Percentiles rank a stretch among this genome's conserved stretches.
Evolutionary conservation across 345 rosid species (phyloP).

Genomic region (Syzygium aqueum): DNA sequence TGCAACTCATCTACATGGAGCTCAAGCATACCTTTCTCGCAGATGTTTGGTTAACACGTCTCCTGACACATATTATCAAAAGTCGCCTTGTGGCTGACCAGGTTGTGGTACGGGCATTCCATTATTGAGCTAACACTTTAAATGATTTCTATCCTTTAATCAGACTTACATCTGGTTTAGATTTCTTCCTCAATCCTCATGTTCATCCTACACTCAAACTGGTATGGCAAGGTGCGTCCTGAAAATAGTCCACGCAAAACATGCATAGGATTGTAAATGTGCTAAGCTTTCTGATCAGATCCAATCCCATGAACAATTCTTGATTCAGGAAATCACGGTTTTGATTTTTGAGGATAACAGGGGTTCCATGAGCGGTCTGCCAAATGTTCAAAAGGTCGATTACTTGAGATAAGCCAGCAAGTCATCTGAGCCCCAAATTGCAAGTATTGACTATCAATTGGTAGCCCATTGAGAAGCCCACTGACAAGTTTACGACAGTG

Average conservation of each 20-base stretch:
- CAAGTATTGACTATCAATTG: not conserved
- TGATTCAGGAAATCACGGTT: not conserved
- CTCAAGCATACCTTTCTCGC: not conserved
- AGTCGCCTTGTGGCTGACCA: not conserved
- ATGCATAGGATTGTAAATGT: not conserved
- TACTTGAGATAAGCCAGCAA: not conserved
- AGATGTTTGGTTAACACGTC: not conserved
- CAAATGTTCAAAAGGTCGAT: not conserved
- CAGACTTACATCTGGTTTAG: not conserved
- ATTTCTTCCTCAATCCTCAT: not conserved
- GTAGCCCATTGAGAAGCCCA: not conserved
- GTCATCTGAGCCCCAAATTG: not conserved
- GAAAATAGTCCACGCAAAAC: not conserved
- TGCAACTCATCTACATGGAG: not conserved
- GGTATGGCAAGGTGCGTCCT: not conserved
- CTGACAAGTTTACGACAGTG: not conserved
- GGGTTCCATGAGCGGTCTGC: not conserved
- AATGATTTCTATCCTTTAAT: not conserved
- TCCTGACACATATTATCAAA: not conserved
- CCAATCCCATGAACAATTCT: not conserved
- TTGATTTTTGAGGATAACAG: not conserved
- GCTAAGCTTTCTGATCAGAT: not conserved
- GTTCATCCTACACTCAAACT: not conserved
- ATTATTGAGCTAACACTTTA: not conserved
- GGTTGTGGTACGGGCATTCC: not conserved